Base-by-base conservation (phyloP, 257 asterid species). In the Solanum gandarillasii region DNA sequence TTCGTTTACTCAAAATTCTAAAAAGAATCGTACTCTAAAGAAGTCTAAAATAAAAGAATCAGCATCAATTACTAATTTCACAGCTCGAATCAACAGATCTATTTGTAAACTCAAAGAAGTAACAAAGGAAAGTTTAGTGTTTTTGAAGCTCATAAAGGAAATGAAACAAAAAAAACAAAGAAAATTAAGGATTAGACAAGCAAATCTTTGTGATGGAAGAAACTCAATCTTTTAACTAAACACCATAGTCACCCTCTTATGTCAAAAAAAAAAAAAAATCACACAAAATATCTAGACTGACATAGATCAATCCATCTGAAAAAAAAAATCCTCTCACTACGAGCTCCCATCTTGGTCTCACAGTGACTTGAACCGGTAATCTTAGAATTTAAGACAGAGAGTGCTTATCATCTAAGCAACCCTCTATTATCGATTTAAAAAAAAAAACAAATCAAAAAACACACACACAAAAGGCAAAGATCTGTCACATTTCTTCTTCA, bases 141-240 rank as follows among this genome's bases (percentile, higher is more conserved):
- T 58, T 71, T 71, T 35, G 90, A 91, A 87, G 83, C 91, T 88
- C 83, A 89, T 74, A 75, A 87, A 83, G 88, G 91, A 88, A 92
- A 86, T 65, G 71, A 14, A 90, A 87, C 87, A 79, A 31, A 16
- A 52, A 48, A 16, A 52, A 65, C 1, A 79, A 79, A 14, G 41
- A 48, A 89, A 29, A 87, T 87, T 86, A 85, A 89, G 83, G 23
- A 79, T 79, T 79, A 90, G 88, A 87, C 89, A 87, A 88, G 88
- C 88, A 86, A 90, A 90, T 87, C 93, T 90, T 89, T 75, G 71
- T 68, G 67, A 83, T 62, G 52, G 35, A 48, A 34, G 35, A n/a
- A 83, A 41, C 87, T 43, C 89, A 73, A 88, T 86, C 89, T 89
- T 73, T 82, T 82, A 90, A 78, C 88, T 89, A 68, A 21, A 74